phyloP scores from a whole-genome alignment of 768 basidiomycete species.

The Boletellus sp. region DNA sequence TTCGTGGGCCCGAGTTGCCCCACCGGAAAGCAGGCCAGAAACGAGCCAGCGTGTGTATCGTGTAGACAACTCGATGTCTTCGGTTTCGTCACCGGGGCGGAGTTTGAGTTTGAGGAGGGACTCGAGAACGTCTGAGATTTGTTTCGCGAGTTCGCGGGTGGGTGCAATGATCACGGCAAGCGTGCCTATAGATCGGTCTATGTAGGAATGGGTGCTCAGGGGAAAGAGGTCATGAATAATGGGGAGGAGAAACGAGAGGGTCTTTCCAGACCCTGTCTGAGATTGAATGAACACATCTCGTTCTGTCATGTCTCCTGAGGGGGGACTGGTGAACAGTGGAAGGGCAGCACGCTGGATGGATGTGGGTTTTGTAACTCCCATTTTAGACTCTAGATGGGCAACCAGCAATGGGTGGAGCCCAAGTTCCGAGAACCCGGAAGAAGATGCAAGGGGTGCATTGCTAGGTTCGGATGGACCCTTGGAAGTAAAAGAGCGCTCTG shows the following conservation, averaged over 20 bases:
- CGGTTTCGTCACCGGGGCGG: constrained; percentile 51
- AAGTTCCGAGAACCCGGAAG: constrained; percentile 76
- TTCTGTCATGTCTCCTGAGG: constrained; percentile 35
- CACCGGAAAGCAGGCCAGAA: constrained; percentile 88
- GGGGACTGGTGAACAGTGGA: constrained; percentile 52
- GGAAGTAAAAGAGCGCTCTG: constrained; percentile 23
- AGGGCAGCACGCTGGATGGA: constrained; percentile 79
- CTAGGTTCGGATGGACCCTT: constrained; percentile 51
- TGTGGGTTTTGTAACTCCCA: constrained; percentile 82
- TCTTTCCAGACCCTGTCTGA: constrained; percentile 97
- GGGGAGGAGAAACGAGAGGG: constrained; percentile 87
- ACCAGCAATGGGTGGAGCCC: constrained; percentile 81
- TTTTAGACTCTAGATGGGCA: constrained; percentile 72
- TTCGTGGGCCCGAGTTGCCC: constrained; percentile 92
- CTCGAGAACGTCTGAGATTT: constrained; percentile 95
- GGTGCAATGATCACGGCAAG: constrained; percentile 93
- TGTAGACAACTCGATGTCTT: constrained; percentile 40
- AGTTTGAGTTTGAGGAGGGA: constrained; percentile 72
- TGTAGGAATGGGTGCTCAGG: constrained; percentile 83
- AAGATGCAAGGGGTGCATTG: constrained; percentile 76
- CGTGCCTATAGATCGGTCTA: constrained; percentile 92
- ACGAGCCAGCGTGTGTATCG: constrained; percentile 88
- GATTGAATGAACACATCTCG: constrained; percentile 92
- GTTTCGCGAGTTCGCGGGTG: constrained; percentile 93
- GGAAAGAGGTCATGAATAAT: constrained; percentile 94